Evolutionary conservation across 352 stramenopile species (phyloP), one percentile per base, ranked within the genome.

Genomic region (Thraustochytrium sp.): DNA sequence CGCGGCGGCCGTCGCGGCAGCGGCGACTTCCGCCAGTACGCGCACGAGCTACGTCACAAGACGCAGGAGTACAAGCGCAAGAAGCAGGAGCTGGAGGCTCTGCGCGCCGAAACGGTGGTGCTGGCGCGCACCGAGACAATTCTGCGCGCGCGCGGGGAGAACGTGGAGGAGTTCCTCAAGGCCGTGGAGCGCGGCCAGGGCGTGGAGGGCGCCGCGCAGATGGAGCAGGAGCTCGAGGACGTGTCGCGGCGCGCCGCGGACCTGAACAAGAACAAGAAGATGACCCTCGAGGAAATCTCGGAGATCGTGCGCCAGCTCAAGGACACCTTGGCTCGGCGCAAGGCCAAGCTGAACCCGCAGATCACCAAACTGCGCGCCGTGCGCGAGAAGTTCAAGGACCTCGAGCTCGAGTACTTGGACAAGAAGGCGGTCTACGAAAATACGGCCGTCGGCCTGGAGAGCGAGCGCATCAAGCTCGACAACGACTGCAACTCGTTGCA

Each of bases 231-330:
- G 68, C 89, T 97, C 36, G 92, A 96, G 82, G 87, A 91, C 49
- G 89, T 96, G 31, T 93, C 92, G 36, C 91, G 95, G 83, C 87
- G 92, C 86, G 96, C 95, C 55, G 89, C 91, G 23, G 88, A 92
- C 55, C 88, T 97, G 54, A 96, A 98, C 86, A 89, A 94, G 76
- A 84, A 93, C 44, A 98, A 97, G 82, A 91, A 91, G 11, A 89
- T 96, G 85, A 97, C 92, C 37, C 89, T 98, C 21, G 93, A 97
- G 82, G 94, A 97, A 78, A 97, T 98, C 64, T 96, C 92, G 49
- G 88, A 87, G 29, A 90, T 96, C 42, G 93, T 97, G 18, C 92
- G 92, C 8, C 90, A 96, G 61, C 97, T 98, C 63, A 96, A 94
- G 85, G 87, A 95, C 76, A 91, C 92, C 46, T 88, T 97, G 36